phyloP scores from a whole-genome alignment of 2,329 filamentous ascomycete genomes.

The Fusarium brachygibbosum region DNA sequence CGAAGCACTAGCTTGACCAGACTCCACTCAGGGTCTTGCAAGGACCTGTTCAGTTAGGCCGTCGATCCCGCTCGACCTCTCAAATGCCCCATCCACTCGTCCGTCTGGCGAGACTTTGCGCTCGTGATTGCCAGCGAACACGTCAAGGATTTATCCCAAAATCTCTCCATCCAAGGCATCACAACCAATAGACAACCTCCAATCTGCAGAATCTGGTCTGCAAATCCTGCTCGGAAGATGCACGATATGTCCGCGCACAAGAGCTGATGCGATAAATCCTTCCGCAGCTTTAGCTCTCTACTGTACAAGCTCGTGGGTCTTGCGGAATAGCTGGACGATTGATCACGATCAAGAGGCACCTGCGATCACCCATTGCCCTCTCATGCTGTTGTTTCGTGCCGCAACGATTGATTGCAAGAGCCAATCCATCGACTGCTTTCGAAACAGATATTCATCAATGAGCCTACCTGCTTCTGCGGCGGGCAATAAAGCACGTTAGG shows the following conservation, averaged over 20 bases:
- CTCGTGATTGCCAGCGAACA: slow-evolving; percentile 52
- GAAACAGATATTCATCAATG: background rate
- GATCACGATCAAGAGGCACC: slow-evolving; percentile 26
- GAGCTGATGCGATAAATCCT: slow-evolving; percentile 41
- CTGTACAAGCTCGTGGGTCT: slow-evolving; percentile 24
- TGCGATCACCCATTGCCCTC: slow-evolving; percentile 5
- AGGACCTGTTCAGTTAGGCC: slow-evolving; percentile 35
- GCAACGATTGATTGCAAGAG: slow-evolving; percentile 1
- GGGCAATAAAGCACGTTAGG: background rate
- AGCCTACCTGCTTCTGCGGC: background rate
- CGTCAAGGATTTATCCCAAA: slow-evolving; percentile 43
- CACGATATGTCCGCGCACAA: slow-evolving; percentile 42
- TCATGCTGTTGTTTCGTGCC: background rate
- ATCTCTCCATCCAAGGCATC: slow-evolving; percentile 26
- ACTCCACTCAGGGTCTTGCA: slow-evolving; percentile 35
- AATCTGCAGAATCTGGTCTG: slow-evolving; percentile 37
- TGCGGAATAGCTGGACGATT: slow-evolving; percentile 16
- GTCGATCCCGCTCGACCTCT: slow-evolving; percentile 44
- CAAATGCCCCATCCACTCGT: slow-evolving; percentile 37
- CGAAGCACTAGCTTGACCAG: slow-evolving; percentile 29
- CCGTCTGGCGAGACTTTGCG: slow-evolving; percentile 43
- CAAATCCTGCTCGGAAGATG: slow-evolving; percentile 44
- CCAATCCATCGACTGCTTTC: slow-evolving; percentile 2
- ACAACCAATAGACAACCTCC: slow-evolving; percentile 38
- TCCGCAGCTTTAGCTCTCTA: slow-evolving; percentile 34